These are phyloP conservation scores for Pezicula rhizophila DNA, from an alignment of 2,329 filamentous ascomycete species.

Conservation along the genomic window DNA sequence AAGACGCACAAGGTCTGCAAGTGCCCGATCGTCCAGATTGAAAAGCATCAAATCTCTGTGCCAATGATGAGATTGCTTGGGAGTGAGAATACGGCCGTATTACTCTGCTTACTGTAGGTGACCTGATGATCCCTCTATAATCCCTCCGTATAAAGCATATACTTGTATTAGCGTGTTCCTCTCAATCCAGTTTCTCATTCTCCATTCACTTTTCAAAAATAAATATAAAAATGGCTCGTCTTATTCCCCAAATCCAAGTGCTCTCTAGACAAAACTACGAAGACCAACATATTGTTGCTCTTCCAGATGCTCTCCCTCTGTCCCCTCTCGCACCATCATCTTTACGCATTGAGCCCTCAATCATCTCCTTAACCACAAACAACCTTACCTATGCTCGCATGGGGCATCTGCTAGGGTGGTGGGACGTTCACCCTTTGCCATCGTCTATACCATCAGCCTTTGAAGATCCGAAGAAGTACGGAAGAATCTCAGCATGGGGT, in stretches of 20 bases:
- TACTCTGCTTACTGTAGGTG: too few relatives aligned
- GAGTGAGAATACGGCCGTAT: too few relatives aligned
- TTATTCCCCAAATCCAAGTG: conserved; percentile 13
- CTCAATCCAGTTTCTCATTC: too few relatives aligned
- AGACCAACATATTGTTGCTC: conserved; percentile 17
- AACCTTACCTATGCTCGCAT: conserved; percentile 19
- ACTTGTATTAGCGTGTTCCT: too few relatives aligned
- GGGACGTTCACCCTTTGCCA: conserved; percentile 22
- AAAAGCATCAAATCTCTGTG: too few relatives aligned
- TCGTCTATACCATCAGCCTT: conserved; percentile 13
- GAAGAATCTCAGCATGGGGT: conserved; percentile 23
- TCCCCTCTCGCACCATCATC: conserved; percentile 12
- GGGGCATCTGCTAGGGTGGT: conserved; percentile 19
- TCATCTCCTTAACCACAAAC: conserved; percentile 21
- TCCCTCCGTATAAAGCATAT: too few relatives aligned
- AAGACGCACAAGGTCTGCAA: too few relatives aligned
- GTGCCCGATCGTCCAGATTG: too few relatives aligned
- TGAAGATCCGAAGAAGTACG: conserved; percentile 16
- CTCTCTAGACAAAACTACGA: conserved; percentile 18
- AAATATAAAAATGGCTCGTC: too few relatives aligned
- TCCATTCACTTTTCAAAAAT: too few relatives aligned
- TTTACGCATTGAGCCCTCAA: conserved; percentile 14
- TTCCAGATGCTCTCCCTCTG: conserved; percentile 12
- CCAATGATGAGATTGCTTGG: too few relatives aligned
- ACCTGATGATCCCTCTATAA: too few relatives aligned